A percentile compares a stretch with the other conserved stretches of the same genome.
Evolutionary conservation across 2,329 filamentous ascomycete species (phyloP).

Genomic region (Fusarium nurragi): DNA sequence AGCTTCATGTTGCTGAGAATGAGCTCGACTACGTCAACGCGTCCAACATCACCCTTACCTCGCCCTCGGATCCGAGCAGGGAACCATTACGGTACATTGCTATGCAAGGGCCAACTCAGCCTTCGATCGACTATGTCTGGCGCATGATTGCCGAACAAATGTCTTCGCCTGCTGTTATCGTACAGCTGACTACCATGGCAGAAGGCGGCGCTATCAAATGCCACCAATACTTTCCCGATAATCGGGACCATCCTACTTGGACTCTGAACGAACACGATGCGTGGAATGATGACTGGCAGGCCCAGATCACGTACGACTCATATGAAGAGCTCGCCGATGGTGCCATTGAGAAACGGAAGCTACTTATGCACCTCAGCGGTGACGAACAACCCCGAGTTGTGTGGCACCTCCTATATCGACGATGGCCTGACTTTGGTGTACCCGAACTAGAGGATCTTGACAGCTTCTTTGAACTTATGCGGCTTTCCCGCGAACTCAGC

Average conservation of each 20-base stretch:
- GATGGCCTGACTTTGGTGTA: constrained; percentile 91
- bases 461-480: constrained; percentile 75
- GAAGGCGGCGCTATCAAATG: constrained; percentile 85
- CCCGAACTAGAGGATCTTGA: constrained; percentile 74
- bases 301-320: constrained; percentile 73
- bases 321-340: constrained; percentile 64
- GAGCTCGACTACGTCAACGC: constrained; percentile 85
- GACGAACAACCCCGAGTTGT: constrained; percentile 66
- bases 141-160: constrained; percentile 91
- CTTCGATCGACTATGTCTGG: constrained; percentile 85
- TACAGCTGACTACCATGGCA: constrained; percentile 93
- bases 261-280: constrained; percentile 70
- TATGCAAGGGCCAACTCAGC: constrained; percentile 87
- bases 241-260: constrained; percentile 61
- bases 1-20: constrained; percentile 78
- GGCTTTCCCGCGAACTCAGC: constrained; percentile 68
- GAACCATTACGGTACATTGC: constrained; percentile 78
- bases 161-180: constrained; percentile 77
- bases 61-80: constrained; percentile 51
- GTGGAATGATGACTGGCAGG: constrained; percentile 73
- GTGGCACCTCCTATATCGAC: constrained; percentile 85
- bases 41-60: constrained; percentile 71
- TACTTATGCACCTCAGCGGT: constrained; percentile 66
- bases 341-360: constrained; percentile 77
- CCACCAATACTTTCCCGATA: constrained; percentile 82